A percentile compares a stretch with the other conserved stretches of the same genome.
Evolutionary conservation across 345 rosid species (phyloP).

Genomic region (Brassica juncea): DNA sequence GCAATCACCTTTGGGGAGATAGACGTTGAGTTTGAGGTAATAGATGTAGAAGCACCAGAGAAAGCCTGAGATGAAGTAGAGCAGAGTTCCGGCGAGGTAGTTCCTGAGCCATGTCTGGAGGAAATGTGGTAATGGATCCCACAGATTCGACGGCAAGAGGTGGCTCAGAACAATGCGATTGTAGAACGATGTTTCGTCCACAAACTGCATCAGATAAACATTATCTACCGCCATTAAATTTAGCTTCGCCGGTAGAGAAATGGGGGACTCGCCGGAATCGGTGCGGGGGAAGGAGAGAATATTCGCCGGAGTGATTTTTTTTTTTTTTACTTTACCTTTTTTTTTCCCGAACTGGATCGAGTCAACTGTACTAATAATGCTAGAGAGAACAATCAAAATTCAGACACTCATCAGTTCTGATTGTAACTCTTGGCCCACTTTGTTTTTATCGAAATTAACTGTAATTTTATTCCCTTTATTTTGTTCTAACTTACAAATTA

Average conservation of each 20-base stretch:
- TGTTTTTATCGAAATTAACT: background rate
- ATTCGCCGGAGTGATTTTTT: background rate
- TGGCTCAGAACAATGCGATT: constrained; percentile 58
- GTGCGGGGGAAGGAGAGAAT: constrained; percentile 11
- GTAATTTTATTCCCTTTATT: background rate
- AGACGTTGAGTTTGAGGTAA: constrained; percentile 50
- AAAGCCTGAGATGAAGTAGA: constrained; percentile 74
- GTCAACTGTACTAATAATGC: constrained; percentile 22
- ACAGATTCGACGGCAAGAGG: constrained; percentile 50
- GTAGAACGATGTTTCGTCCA: constrained; percentile 53
- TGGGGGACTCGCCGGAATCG: constrained; percentile 18
- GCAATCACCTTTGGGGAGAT: constrained; percentile 62
- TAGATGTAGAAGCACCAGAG: constrained; percentile 76
- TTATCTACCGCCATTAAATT: constrained; percentile 18
- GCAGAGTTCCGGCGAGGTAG: constrained; percentile 67
- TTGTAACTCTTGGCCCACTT: constrained; percentile 1
- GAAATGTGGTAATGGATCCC: constrained; percentile 70
- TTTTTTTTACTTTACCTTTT: background rate
- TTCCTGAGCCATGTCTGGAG: constrained; percentile 89
- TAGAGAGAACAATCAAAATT: background rate
- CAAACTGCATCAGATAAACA: constrained; percentile 47
- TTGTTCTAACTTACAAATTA: background rate
- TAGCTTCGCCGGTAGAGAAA: background rate
- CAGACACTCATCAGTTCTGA: background rate
- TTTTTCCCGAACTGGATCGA: constrained; percentile 8